Evolutionary conservation across 345 rosid genomes (phyloP).

Genomic region (Erysimum cheiranthoides): DNA sequence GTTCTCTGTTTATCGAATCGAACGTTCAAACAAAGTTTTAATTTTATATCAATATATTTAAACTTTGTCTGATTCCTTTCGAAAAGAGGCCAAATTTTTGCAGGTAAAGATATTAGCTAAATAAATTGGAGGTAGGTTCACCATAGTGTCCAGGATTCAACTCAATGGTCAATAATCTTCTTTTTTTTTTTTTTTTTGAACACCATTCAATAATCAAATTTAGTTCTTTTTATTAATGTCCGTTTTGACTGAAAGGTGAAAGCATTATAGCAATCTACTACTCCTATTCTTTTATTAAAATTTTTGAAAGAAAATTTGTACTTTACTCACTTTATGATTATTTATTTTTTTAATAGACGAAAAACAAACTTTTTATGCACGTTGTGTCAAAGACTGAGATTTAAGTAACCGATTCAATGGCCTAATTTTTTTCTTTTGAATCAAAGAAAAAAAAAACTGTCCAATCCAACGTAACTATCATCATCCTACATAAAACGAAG

Average conservation of each 20-base stretch:
- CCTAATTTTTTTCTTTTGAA: background rate
- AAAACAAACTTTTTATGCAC: background rate
- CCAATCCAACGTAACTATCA: constrained; percentile 12
- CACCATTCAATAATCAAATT: background rate
- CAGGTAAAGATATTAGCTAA: background rate
- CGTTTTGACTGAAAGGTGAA: background rate
- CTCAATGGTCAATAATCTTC: background rate
- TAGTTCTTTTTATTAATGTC: background rate
- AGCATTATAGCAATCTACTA: background rate
- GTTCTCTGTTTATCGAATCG: constrained; percentile 22
- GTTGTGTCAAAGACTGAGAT: background rate
- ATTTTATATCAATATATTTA: constrained; percentile 1
- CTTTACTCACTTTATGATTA: background rate
- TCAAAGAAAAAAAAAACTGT: background rate
- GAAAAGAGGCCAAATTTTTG: constrained; percentile 17
- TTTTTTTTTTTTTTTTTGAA: too few species aligned
- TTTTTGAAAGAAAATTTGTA: background rate
- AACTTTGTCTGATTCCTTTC: constrained; percentile 9
- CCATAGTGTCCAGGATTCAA: background rate
- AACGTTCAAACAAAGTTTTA: constrained; percentile 25
- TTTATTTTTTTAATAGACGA: background rate
- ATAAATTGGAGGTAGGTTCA: constrained; percentile 9
- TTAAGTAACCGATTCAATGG: background rate
- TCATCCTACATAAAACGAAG: background rate
- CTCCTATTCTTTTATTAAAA: background rate